Conservation (phyloP, 176 grass and related monocot species). For the Lolium perenne region DNA sequence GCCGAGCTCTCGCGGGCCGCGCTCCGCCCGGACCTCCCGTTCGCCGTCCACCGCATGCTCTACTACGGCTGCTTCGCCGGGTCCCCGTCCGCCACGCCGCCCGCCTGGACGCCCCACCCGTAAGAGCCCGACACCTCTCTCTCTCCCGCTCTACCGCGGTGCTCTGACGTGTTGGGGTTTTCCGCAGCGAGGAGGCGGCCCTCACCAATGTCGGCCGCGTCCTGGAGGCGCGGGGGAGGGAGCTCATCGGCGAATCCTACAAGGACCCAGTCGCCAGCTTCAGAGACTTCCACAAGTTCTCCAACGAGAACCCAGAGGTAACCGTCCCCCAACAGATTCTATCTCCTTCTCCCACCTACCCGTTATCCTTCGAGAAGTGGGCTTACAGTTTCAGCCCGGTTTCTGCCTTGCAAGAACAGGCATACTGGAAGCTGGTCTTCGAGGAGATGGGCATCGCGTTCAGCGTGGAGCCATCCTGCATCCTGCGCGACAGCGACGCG, state of each 20-base stretch:
- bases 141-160: background rate
- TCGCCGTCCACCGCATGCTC: constrained; percentile 89
- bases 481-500: constrained; percentile 55
- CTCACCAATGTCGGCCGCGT: constrained; percentile 81
- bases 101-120: constrained; percentile 79
- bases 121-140: constrained; percentile 32
- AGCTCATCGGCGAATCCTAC: constrained; percentile 68
- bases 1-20: constrained; percentile 52
- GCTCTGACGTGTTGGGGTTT: background rate
- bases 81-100: constrained; percentile 64
- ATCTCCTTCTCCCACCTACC: background rate
- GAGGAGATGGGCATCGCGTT: constrained; percentile 86
- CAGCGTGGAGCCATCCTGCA: constrained; percentile 64
- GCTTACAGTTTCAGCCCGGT: background rate
- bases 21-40: constrained; percentile 64
- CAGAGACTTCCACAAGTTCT: constrained; percentile 69
- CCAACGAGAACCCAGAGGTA: constrained; percentile 82
- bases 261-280: constrained; percentile 82
- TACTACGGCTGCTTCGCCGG: constrained; percentile 85
- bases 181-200: constrained; percentile 47
- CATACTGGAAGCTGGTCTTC: constrained; percentile 85
- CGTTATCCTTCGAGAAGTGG: background rate
- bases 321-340: background rate
- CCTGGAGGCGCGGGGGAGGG: constrained; percentile 64
- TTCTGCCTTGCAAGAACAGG: constrained; percentile 42